Conservation (phyloP, 2,329 filamentous ascomycete species). For the Plectosphaerella sp. region DNA sequence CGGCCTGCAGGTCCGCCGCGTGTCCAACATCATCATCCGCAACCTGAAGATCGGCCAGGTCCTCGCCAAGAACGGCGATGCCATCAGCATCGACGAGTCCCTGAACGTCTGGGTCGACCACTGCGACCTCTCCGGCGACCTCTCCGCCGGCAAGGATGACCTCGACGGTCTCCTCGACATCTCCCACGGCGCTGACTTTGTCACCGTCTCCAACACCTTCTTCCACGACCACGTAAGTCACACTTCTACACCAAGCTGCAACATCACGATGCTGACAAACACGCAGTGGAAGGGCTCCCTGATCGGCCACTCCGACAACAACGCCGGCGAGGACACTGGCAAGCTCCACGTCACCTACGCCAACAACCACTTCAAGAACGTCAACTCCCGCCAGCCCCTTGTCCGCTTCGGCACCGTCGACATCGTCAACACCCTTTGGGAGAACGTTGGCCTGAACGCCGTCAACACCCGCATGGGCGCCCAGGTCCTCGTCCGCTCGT, state of each 20-base stretch:
- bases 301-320: constrained; percentile 57
- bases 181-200: constrained; percentile 35
- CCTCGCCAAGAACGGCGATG: constrained; percentile 49
- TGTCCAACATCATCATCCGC: constrained; percentile 51
- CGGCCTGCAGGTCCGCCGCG: constrained; percentile 45
- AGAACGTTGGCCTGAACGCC: constrained; percentile 34
- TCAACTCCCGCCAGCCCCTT: constrained; percentile 55
- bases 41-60: constrained; percentile 46
- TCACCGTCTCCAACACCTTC: constrained; percentile 36
- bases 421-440: constrained; percentile 36
- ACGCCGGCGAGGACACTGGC: constrained; percentile 52
- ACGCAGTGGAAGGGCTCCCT: constrained; percentile 49
- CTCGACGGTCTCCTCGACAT: constrained; percentile 40
- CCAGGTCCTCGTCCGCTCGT: constrained; percentile 49
- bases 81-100: constrained; percentile 42
- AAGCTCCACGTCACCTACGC: constrained; percentile 55
- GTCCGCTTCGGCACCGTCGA: constrained; percentile 61
- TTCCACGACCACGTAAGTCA: constrained; percentile 34
- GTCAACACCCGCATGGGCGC: constrained; percentile 51
- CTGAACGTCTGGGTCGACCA: constrained; percentile 46
- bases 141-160: constrained; percentile 33
- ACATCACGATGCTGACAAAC: background rate
- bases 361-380: constrained; percentile 57
- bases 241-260: background rate
- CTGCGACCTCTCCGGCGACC: constrained; percentile 30